phyloP scores from a whole-genome alignment of 2,329 filamentous ascomycete genomes.

The Colletotrichum sp. region DNA sequence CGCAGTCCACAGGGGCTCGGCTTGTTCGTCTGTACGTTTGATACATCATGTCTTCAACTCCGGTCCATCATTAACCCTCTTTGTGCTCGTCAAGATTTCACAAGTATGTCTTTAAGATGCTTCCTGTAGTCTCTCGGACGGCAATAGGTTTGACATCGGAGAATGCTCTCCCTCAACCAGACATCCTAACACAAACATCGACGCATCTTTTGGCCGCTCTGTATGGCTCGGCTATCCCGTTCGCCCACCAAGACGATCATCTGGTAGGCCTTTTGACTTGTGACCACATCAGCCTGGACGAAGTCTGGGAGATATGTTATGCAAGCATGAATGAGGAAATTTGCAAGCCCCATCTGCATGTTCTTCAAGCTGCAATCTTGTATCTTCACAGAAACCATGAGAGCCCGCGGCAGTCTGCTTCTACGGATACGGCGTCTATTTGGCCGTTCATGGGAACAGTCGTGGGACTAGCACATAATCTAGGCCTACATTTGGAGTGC shows the following conservation, averaged over 20 bases:
- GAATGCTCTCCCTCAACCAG: neutral
- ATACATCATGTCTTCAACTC: neutral
- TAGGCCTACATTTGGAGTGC: conserved; percentile 41
- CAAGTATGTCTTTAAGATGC: neutral
- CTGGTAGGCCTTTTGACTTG: neutral
- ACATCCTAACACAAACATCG: neutral
- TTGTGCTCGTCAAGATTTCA: neutral
- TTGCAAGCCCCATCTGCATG: neutral
- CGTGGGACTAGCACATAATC: conserved; percentile 34
- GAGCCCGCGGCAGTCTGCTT: neutral
- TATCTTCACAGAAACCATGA: neutral
- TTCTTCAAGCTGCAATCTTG: neutral
- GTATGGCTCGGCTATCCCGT: neutral
- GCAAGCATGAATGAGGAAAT: neutral
- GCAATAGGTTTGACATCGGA: neutral
- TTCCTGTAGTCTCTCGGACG: neutral
- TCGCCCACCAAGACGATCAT: neutral
- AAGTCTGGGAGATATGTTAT: neutral
- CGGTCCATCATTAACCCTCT: neutral
- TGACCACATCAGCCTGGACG: neutral
- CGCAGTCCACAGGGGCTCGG: neutral
- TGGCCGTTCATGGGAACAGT: conserved; percentile 41
- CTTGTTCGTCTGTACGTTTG: neutral
- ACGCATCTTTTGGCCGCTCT: neutral
- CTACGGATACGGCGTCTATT: conserved; percentile 35